These are phyloP conservation scores for Leishmania mexicana DNA, from an alignment of 208 protist genomes.

Conservation along the genomic window DNA sequence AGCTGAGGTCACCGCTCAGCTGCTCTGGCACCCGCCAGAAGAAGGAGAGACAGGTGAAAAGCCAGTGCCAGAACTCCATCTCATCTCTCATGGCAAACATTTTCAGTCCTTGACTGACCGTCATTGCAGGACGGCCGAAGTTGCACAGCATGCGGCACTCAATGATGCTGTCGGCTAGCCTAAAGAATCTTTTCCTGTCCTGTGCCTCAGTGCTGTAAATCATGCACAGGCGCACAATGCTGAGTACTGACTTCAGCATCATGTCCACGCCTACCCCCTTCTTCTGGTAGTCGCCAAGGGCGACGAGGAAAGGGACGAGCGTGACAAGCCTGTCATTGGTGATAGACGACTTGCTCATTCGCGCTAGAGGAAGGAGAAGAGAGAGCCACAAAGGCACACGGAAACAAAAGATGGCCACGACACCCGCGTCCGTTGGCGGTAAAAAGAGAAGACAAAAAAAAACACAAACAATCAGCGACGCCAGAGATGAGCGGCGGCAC, in stretches of 20 bases:
- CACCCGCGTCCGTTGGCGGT: background rate
- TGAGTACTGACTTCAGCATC: slow-evolving; percentile 73
- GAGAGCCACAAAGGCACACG: background rate
- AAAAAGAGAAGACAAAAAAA: background rate
- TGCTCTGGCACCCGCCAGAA: slow-evolving; percentile 82
- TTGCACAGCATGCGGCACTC: slow-evolving; percentile 92
- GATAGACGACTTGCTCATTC: slow-evolving; percentile 2
- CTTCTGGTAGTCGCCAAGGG: slow-evolving; percentile 63
- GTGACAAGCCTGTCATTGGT: slow-evolving; percentile 18
- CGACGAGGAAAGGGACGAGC: slow-evolving; percentile 44
- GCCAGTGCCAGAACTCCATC: slow-evolving; percentile 45
- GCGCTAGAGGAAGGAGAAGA: background rate
- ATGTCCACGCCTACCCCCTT: slow-evolving; percentile 88
- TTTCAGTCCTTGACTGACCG: slow-evolving; percentile 51
- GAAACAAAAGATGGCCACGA: slow-evolving; percentile 5
- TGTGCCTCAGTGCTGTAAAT: slow-evolving; percentile 43
- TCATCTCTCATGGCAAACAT: slow-evolving; percentile 27
- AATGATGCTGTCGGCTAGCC: slow-evolving; percentile 68
- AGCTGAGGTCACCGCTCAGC: slow-evolving; percentile 81
- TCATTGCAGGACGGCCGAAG: slow-evolving; percentile 59
- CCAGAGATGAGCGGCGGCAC: slow-evolving; percentile 1
- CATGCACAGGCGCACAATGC: slow-evolving; percentile 60
- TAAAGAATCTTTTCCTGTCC: slow-evolving; percentile 40
- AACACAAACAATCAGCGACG: background rate
- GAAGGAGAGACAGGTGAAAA: slow-evolving; percentile 56